Conservation (phyloP, 108 stramenopile species). For the Skeletonema potamos region DNA sequence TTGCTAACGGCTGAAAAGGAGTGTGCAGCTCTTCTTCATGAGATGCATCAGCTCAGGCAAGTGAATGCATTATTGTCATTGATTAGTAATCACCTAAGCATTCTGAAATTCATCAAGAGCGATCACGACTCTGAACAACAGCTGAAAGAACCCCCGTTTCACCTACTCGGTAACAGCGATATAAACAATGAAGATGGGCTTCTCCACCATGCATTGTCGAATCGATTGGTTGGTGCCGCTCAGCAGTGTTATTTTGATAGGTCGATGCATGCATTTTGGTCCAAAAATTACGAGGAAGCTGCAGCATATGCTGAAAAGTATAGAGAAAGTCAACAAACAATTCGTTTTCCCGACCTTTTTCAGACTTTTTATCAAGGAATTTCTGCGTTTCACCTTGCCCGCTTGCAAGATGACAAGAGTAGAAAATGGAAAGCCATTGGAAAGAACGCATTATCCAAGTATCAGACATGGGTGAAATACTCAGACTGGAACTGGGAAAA, state of each 20-base stretch:
- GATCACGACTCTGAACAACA: background rate
- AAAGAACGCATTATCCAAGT: background rate
- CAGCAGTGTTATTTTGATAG: slow-evolving; percentile 2
- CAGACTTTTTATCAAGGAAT: background rate
- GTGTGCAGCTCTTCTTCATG: background rate
- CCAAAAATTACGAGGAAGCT: background rate
- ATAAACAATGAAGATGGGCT: background rate
- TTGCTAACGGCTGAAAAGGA: slow-evolving; percentile 7
- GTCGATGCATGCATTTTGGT: slow-evolving; percentile 2
- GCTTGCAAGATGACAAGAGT: background rate
- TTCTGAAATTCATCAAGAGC: background rate
- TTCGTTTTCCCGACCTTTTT: background rate
- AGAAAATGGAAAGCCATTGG: background rate
- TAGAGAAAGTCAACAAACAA: background rate
- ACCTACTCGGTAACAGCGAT: background rate
- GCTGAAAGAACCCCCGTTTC: background rate
- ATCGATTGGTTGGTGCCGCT: background rate
- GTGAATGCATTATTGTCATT: background rate
- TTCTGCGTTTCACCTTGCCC: background rate
- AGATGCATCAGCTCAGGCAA: background rate
- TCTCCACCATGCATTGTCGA: background rate
- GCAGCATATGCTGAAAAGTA: slow-evolving; percentile 12
- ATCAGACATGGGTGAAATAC: background rate
- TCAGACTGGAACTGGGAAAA: slow-evolving; percentile 18
- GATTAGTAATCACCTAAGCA: background rate